Evolutionary conservation across 164 flowering plant genomes (phyloP), one percentile per base, ranked within the genome.

Genomic region (Berberis thunbergii): DNA sequence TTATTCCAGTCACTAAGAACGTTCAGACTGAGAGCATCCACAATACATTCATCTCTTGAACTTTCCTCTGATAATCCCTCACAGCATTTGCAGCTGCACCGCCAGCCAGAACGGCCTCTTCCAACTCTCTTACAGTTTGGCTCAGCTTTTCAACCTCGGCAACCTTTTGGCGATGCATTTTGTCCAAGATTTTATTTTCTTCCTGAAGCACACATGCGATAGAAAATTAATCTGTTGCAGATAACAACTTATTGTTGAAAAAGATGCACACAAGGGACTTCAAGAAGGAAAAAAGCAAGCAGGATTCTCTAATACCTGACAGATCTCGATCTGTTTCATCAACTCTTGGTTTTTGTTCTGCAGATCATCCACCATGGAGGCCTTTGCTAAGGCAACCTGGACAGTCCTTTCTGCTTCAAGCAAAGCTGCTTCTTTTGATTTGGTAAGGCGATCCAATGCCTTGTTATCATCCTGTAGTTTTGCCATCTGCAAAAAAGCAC

Each of bases 81-180:
- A 64, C 67, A 26, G 60, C 67, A 64, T 64, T 64, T 64, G 61
- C 67, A 38, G 67, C 53, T 38, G 60, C 61, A 55, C 67, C 67
- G 45, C 67, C 67, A 55, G 67, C 61, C 55, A 64, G 67, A 56
- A 64, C 67, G 45, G 67, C 67, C 53, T 64, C 67, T 56, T 64
- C 67, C 7, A 64, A 41, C 57, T 64, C 67, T 56, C 94, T 73
- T 38, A 94, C 97, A 61, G 96, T 94, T 78, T 89, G 97, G 59
- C 91, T 86, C n/a, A 94, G 93, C 81, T 91, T 94, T 77, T 94
- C 99, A 70, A 94, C 99, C 78, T 94, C 99, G 10, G 96, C 93
- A 84, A 94, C 96, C 78, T 94, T 94, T 76, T 86, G 97, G 52
- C 99, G 84, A 65, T 91, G 96, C 93, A 91, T 79, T 75, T 80